Evolutionary conservation across 129 eudicot genomes (phyloP).

Genomic region (Oenanthe sinensis): DNA sequence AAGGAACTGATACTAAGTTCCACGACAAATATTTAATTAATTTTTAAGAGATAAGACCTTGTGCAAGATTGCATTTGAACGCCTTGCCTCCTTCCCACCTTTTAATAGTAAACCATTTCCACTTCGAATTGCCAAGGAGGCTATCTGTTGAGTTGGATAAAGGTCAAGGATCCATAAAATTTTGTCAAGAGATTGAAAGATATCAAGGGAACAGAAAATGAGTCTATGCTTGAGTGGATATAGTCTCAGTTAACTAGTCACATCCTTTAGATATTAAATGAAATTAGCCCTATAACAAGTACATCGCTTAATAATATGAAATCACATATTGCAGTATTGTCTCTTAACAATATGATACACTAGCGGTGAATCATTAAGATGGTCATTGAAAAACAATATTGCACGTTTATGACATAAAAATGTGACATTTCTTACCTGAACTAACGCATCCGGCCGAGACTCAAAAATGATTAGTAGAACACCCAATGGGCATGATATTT

Average conservation of each 20-base stretch:
- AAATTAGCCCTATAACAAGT: background rate
- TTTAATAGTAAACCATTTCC: slow-evolving; percentile 90
- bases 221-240: background rate
- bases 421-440: slow-evolving; percentile 49
- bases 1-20: background rate
- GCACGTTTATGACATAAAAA: background rate
- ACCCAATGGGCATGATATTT: slow-evolving; percentile 75
- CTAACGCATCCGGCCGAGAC: slow-evolving; percentile 95
- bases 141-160: slow-evolving; percentile 47
- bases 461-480: slow-evolving; percentile 79
- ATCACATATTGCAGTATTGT: background rate
- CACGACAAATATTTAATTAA: background rate
- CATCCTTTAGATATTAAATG: background rate
- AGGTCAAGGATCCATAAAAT: background rate
- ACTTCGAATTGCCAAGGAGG: slow-evolving; percentile 88
- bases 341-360: background rate
- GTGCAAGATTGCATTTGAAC: slow-evolving; percentile 76
- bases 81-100: slow-evolving; percentile 91
- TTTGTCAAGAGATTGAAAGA: background rate
- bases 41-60: slow-evolving; percentile 38
- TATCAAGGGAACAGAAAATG: background rate
- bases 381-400: background rate
- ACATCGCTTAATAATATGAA: background rate
- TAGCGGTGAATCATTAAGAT: background rate
- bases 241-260: background rate